These are phyloP conservation scores for Talaromyces liani DNA, from an alignment of 495 filamentous ascomycete genomes.

Conservation along the genomic window DNA sequence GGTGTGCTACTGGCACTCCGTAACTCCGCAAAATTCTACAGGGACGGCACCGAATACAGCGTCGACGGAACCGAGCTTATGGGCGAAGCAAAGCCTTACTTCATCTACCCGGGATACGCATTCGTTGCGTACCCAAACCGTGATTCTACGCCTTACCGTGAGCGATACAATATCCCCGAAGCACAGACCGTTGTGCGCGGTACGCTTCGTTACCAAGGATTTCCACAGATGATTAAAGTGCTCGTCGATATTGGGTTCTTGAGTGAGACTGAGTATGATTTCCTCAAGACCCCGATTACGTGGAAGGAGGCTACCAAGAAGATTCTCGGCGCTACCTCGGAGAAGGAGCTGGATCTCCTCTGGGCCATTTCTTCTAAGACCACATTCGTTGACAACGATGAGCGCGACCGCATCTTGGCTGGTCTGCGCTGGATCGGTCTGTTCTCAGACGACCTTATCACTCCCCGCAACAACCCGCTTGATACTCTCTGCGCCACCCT, in stretches of 20 bases:
- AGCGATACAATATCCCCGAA: constrained; percentile 88
- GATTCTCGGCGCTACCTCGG: constrained; percentile 59
- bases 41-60: constrained; percentile 65
- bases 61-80: constrained; percentile 64
- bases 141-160: constrained; percentile 77
- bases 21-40: constrained; percentile 78
- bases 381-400: constrained; percentile 58
- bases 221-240: constrained; percentile 78
- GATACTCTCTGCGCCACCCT: constrained; percentile 87
- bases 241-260: constrained; percentile 87
- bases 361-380: constrained; percentile 70
- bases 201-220: constrained; percentile 77
- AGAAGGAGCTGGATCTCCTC: constrained; percentile 56
- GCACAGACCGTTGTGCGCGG: constrained; percentile 50
- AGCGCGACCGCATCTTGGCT: constrained; percentile 67
- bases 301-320: constrained; percentile 81
- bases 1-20: constrained; percentile 81
- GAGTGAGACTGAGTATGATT: constrained; percentile 51
- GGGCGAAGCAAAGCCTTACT: constrained; percentile 83
- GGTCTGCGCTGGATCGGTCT: constrained; percentile 83
- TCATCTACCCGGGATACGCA: constrained; percentile 79
- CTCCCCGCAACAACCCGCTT: constrained; percentile 68
- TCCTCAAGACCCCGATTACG: constrained; percentile 52
- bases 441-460: constrained; percentile 70
- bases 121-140: constrained; percentile 94